A percentile compares a stretch with the other conserved stretches of the same genome.
Evolutionary conservation across 768 basidiomycete species (phyloP).

Genomic region (Crucibulum laeve): DNA sequence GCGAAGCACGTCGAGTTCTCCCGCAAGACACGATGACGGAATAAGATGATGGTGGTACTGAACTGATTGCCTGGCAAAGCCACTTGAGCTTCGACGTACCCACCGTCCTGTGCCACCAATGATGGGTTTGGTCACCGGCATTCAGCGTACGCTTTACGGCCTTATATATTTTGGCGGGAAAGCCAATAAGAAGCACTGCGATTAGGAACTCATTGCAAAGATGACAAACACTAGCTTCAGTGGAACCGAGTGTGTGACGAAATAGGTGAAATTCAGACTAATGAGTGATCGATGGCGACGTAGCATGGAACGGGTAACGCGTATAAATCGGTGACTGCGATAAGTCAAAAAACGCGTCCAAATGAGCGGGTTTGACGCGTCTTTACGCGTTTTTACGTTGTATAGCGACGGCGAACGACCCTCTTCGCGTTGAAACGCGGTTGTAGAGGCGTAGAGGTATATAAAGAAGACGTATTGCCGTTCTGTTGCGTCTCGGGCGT

Average conservation of each 20-base stretch:
- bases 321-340: slow-evolving; percentile 1
- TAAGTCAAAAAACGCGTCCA: neutral
- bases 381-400: slow-evolving; percentile 41
- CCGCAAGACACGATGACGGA: too few relatives aligned
- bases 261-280: slow-evolving; percentile 19
- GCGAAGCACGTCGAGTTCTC: too few relatives aligned
- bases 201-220: too few relatives aligned
- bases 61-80: too few relatives aligned
- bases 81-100: too few relatives aligned
- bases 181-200: too few relatives aligned
- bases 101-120: too few relatives aligned
- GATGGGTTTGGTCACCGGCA: too few relatives aligned
- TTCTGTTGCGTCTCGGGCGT: slow-evolving; percentile 14
- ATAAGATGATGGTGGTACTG: too few relatives aligned
- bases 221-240: too few relatives aligned
- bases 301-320: slow-evolving; percentile 2
- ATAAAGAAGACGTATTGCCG: slow-evolving; percentile 10
- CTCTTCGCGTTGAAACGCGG: slow-evolving; percentile 9
- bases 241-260: slow-evolving; percentile 22
- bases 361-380: slow-evolving; percentile 32
- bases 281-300: slow-evolving; percentile 3
- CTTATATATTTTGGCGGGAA: too few relatives aligned
- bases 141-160: too few relatives aligned
- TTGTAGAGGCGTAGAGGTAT: slow-evolving; percentile 5
- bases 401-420: slow-evolving; percentile 3